Percentiles rank a stretch among this genome's conserved stretches.
Conservation (phyloP, 495 filamentous ascomycete species). For the Niebla homalea region DNA sequence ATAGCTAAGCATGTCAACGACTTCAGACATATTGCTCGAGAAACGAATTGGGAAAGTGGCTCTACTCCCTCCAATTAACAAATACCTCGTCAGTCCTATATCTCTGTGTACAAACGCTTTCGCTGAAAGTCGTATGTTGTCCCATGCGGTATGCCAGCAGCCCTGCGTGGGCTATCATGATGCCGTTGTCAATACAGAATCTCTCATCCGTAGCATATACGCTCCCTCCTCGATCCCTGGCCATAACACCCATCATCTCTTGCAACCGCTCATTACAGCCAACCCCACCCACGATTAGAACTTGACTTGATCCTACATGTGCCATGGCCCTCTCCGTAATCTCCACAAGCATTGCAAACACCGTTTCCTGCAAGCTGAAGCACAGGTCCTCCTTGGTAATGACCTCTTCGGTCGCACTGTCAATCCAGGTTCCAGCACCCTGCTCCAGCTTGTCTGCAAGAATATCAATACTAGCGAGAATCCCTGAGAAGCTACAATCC, state of each 20-base stretch:
- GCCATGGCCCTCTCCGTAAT: slow-evolving; percentile 98
- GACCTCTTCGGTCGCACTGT: slow-evolving; percentile 27
- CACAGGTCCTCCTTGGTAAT: slow-evolving; percentile 81
- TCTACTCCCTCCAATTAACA: slow-evolving; percentile 76
- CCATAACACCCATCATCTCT: slow-evolving; percentile 98
- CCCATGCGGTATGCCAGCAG: slow-evolving; percentile 72
- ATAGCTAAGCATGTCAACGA: too few relatives aligned
- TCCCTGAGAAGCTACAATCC: slow-evolving; percentile 92
- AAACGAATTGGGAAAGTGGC: not conserved
- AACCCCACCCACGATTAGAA: slow-evolving; percentile 92
- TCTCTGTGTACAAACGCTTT: slow-evolving; percentile 82
- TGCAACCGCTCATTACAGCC: slow-evolving; percentile 94
- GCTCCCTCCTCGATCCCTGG: slow-evolving; percentile 72
- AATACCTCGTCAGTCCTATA: slow-evolving; percentile 92
- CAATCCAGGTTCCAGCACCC: slow-evolving; percentile 17
- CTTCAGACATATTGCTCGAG: not conserved
- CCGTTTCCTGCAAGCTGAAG: slow-evolving; percentile 88
- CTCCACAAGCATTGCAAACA: slow-evolving; percentile 94
- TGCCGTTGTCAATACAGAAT: slow-evolving; percentile 98
- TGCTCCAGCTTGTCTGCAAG: slow-evolving; percentile 45
- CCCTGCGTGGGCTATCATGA: slow-evolving; percentile 98
- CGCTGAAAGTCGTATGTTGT: slow-evolving; percentile 59
- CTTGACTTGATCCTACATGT: slow-evolving; percentile 80
- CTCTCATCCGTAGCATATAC: slow-evolving; percentile 93
- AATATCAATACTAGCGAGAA: slow-evolving; percentile 67